phyloP scores from a whole-genome alignment of 1,284 basidiomycete genomes.

The Chalciporus sp. region DNA sequence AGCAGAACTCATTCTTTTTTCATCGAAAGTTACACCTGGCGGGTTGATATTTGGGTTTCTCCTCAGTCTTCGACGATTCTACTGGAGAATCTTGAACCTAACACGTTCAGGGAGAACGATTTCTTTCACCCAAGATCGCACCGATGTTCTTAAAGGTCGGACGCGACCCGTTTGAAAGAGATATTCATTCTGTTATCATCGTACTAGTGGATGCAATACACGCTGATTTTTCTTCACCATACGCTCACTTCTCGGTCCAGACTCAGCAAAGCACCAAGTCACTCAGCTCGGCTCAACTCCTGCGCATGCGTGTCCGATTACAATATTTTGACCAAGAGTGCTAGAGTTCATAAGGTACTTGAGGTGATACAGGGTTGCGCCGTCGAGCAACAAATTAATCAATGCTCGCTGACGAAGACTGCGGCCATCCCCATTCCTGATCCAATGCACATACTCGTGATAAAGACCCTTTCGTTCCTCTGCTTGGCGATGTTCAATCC shows the following conservation, averaged over 20 bases:
- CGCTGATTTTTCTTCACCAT: too few relatives aligned
- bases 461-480: constrained; percentile 74
- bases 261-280: not conserved
- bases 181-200: constrained; percentile 12
- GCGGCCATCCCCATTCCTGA: constrained; percentile 87
- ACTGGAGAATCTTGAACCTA: constrained; percentile 55
- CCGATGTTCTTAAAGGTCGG: constrained; percentile 32
- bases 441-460: constrained; percentile 96
- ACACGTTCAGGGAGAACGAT: constrained; percentile 48
- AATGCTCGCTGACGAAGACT: constrained; percentile 86
- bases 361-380: not conserved
- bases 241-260: too few relatives aligned
- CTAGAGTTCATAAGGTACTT: not conserved
- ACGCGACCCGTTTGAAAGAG: constrained; percentile 39
- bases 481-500: constrained; percentile 83
- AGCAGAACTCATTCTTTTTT: constrained; percentile 3
- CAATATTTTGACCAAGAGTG: too few relatives aligned
- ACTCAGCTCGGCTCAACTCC: too few relatives aligned
- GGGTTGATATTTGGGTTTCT: constrained; percentile 70
- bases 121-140: constrained; percentile 52
- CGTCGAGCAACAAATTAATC: constrained; percentile 14
- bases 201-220: not conserved
- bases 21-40: constrained; percentile 71
- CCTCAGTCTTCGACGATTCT: constrained; percentile 25
- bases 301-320: too few relatives aligned